Base-by-base conservation (phyloP, 1,284 basidiomycete genomes). In the Vanrija humicola region DNA sequence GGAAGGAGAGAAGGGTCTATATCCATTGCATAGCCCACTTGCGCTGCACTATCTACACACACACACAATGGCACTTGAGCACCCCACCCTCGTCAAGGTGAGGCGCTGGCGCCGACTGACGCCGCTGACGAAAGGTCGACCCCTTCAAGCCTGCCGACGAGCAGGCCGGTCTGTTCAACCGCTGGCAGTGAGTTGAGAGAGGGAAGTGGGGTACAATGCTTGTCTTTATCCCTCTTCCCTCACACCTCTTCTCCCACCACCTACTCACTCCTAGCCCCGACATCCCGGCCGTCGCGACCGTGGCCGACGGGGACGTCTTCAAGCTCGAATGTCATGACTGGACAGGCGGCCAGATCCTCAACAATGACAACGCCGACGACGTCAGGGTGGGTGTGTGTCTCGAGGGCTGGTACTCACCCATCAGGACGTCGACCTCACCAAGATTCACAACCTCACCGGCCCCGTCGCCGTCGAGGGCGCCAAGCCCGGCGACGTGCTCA, bases 281-380 rank as follows among this genome's bases (percentile, higher is more conserved):
- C 34, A 51, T 58, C n/a, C 57, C 57, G 3, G 49, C 57, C 1
- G 48, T 44, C 43, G 45, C 28, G 19, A 64, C 61, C 1, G 66
- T 73, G 43, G 56, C 65, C 42, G 64, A 59, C 7, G 67, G 64
- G 6, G 58, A 84, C 80, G 82, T 84, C 2, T 89, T 90, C 80
- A 87, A 87, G 58, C 73, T 89, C 29, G 82, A 88, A 75, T 87
- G 85, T 59, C 80, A 87, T 83, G 86, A 88, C 62, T 88, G 86
- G 84, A 87, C 86, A 12, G 86, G 86, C 19, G 84, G 84, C 0
- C 56, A 54, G 48, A 54, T 88, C 48, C 82, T 83, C 42, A 88
- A 88, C 70, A 87, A 86, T 58, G 86, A 88, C 63, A 79, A 84
- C 83, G 63, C 49, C 5, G 64, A 68, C 46, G 67, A 66, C 28